These are phyloP conservation scores for Apostasia ramifera DNA, from an alignment of 106 monocot genomes.

Conservation along the genomic window DNA sequence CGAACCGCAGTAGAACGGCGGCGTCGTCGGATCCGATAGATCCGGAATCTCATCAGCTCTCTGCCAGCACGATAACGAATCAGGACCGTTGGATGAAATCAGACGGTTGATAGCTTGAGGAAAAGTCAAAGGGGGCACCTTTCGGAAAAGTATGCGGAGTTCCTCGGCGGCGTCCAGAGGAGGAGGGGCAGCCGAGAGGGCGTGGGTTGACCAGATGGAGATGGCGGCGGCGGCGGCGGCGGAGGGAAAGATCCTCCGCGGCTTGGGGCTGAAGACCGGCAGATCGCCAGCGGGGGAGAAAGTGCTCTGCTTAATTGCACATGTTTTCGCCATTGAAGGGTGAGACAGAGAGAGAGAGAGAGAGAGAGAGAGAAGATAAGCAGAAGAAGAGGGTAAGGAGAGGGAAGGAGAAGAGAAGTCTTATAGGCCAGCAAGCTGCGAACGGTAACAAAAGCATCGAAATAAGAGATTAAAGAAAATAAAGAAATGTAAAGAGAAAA, in stretches of 20 bases:
- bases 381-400: neutral
- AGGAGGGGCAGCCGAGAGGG: conserved; percentile 18
- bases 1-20: conserved; percentile 58
- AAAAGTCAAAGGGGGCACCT: conserved; percentile 20
- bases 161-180: conserved; percentile 30
- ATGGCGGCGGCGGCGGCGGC: conserved; percentile 26
- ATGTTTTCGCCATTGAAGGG: neutral
- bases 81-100: neutral
- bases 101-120: neutral
- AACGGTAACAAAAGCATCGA: neutral
- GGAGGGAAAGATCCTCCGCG: conserved; percentile 39
- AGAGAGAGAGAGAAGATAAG: neutral
- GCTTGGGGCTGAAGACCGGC: conserved; percentile 71
- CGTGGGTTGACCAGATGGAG: conserved; percentile 19
- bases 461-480: neutral
- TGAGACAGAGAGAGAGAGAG: neutral
- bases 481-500: neutral
- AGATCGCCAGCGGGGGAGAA: conserved; percentile 27
- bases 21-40: conserved; percentile 6
- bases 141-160: conserved; percentile 30
- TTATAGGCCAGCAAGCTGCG: neutral
- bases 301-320: conserved; percentile 30
- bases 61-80: neutral
- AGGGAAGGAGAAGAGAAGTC: neutral
- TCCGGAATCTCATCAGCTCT: conserved; percentile 7